These are phyloP conservation scores for Coemansia sp. DNA, from an alignment of 192 early-diverging fungal species.

Conservation along the genomic window DNA sequence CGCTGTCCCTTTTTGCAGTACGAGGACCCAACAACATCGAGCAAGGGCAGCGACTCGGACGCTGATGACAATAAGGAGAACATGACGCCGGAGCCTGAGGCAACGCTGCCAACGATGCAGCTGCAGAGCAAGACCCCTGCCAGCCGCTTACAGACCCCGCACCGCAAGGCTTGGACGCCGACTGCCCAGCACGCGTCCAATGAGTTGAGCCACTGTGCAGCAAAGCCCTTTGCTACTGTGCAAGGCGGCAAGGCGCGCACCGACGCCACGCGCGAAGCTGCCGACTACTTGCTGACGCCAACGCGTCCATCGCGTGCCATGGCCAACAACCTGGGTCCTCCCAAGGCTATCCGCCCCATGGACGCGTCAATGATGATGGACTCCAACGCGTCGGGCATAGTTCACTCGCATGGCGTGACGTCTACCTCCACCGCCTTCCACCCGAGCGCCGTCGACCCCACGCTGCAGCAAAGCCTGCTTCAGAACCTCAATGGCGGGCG, in stretches of 20 bases:
- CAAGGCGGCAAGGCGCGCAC: background rate
- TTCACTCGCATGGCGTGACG: conserved; percentile 25
- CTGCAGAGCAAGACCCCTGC: conserved; percentile 45
- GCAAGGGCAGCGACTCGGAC: conserved; percentile 50
- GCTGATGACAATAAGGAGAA: conserved; percentile 48
- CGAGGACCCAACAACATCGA: conserved; percentile 52
- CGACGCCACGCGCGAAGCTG: background rate
- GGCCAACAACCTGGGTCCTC: background rate
- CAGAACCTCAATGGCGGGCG: conserved; percentile 48
- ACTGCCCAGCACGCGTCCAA: background rate
- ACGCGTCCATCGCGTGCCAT: conserved; percentile 26
- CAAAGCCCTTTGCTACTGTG: background rate
- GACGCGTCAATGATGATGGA: conserved; percentile 26
- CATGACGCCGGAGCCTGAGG: conserved; percentile 45
- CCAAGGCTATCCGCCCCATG: background rate
- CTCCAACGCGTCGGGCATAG: conserved; percentile 51
- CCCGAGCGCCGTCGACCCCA: conserved; percentile 23
- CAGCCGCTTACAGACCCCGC: conserved; percentile 31
- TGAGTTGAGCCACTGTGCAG: background rate
- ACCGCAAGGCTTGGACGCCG: conserved; percentile 24
- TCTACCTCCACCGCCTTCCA: conserved; percentile 50
- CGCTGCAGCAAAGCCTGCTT: conserved; percentile 39
- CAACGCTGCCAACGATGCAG: conserved; percentile 25
- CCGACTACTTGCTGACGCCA: conserved; percentile 19
- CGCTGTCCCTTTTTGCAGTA: conserved; percentile 56